Conservation (phyloP, 306 rosid genomes). For the Vachellia collinsii region DNA sequence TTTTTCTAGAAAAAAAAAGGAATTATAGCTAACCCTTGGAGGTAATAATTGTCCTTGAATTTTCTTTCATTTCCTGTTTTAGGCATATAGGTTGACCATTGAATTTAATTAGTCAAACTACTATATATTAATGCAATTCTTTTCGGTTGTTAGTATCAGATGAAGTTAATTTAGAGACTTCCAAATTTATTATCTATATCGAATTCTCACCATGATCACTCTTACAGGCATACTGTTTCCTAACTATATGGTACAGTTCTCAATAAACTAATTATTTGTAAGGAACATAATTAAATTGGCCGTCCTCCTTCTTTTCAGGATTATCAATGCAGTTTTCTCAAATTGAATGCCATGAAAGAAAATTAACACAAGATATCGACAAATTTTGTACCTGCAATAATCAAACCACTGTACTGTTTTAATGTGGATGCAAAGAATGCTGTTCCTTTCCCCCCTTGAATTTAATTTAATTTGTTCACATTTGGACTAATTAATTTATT, state of each 20-base stretch:
- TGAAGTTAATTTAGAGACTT: background rate
- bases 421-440: background rate
- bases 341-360: background rate
- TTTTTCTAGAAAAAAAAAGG: constrained; percentile 6
- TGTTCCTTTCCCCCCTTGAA: background rate
- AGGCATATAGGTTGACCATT: background rate
- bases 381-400: constrained; percentile 10
- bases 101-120: background rate
- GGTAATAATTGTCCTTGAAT: background rate
- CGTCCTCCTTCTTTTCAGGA: background rate
- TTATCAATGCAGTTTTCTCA: background rate
- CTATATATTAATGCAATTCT: background rate
- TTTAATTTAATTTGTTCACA: background rate
- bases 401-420: background rate
- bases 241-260: background rate
- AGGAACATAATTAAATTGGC: background rate
- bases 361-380: background rate
- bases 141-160: too few relatives aligned
- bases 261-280: background rate
- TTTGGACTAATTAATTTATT: background rate
- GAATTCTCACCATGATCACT: background rate
- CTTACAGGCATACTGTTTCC: background rate
- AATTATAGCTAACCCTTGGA: background rate
- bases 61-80: background rate
- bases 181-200: background rate